These are phyloP conservation scores for Spergularia bocconei DNA, from an alignment of 148 eudicot species.

Conservation along the genomic window DNA sequence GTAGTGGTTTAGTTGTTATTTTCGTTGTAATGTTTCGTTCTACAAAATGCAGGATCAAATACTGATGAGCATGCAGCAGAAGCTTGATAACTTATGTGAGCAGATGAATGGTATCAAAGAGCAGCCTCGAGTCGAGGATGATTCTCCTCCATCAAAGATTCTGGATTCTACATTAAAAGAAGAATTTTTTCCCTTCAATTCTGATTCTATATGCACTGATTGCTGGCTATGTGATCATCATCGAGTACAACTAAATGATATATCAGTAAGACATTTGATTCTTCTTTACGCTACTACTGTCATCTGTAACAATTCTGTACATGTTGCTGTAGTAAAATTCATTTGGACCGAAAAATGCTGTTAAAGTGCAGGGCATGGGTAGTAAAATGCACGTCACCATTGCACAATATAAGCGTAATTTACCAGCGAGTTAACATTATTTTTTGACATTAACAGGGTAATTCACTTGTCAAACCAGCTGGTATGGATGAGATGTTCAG, in stretches of 20 bases:
- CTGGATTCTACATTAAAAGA: conserved; percentile 22
- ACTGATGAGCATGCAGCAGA: conserved; percentile 76
- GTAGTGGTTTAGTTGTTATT: no score
- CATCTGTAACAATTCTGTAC: neutral
- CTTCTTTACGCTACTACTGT: neutral
- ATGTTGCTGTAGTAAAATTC: no score
- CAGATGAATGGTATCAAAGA: conserved; percentile 63
- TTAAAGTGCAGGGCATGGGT: no score
- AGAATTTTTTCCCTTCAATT: conserved; percentile 20
- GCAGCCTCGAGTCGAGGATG: conserved; percentile 34
- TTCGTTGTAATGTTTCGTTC: neutral
- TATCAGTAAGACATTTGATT: conserved; percentile 34
- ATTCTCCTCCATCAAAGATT: conserved; percentile 16
- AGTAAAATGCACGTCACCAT: no score
- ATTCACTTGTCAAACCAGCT: conserved; percentile 24
- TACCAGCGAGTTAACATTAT: neutral
- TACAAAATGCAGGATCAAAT: conserved; percentile 59
- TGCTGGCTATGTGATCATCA: conserved; percentile 68
- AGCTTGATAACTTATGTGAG: conserved; percentile 74
- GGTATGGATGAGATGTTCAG: conserved; percentile 44
- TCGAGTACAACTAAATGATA: conserved; percentile 31
- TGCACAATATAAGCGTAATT: no score
- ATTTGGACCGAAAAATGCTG: no score
- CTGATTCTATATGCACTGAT: conserved; percentile 31
- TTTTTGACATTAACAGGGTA: conserved; percentile 34